A percentile compares a stretch with the other conserved stretches of the same genome.
phyloP scores from a whole-genome alignment of 1,284 basidiomycete genomes.

The Erythrobasidium hasegawianum region DNA sequence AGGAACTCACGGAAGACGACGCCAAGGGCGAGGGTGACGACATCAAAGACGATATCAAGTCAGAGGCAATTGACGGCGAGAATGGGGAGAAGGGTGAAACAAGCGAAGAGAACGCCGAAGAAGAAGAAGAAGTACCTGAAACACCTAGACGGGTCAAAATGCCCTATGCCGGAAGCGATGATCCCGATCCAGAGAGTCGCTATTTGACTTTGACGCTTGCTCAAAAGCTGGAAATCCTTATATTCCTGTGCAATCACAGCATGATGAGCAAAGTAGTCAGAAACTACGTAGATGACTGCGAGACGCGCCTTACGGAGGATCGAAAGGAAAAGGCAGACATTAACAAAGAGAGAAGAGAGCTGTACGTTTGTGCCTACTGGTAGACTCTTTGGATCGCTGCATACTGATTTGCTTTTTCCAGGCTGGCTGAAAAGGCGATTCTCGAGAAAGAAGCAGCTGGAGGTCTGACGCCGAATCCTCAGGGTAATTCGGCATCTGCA shows the following conservation, averaged over 20 bases:
- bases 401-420: not conserved
- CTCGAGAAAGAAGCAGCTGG: not conserved
- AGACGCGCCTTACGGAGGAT: slow-evolving; percentile 80
- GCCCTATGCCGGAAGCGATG: slow-evolving; percentile 34
- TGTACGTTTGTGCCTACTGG: too few relatives aligned
- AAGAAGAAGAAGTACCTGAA: slow-evolving; percentile 4
- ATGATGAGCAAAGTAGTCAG: slow-evolving; percentile 85
- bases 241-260: slow-evolving; percentile 83
- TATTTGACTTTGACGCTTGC: slow-evolving; percentile 69
- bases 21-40: not conserved
- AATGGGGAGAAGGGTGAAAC: slow-evolving; percentile 19
- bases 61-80: not conserved
- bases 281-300: slow-evolving; percentile 82
- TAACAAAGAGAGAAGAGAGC: slow-evolving; percentile 77
- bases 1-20: not conserved
- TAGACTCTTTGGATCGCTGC: not conserved
- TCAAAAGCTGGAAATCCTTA: slow-evolving; percentile 79
- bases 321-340: slow-evolving; percentile 94
- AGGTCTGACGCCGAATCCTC: not conserved
- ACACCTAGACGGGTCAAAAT: not conserved
- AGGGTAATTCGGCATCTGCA: not conserved
- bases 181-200: slow-evolving; percentile 59
- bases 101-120: slow-evolving; percentile 17
- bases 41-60: not conserved
- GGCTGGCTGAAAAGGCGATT: slow-evolving; percentile 13